Base-by-base conservation (phyloP, 2,329 filamentous ascomycete species). In the Akanthomyces dipterigenus region DNA sequence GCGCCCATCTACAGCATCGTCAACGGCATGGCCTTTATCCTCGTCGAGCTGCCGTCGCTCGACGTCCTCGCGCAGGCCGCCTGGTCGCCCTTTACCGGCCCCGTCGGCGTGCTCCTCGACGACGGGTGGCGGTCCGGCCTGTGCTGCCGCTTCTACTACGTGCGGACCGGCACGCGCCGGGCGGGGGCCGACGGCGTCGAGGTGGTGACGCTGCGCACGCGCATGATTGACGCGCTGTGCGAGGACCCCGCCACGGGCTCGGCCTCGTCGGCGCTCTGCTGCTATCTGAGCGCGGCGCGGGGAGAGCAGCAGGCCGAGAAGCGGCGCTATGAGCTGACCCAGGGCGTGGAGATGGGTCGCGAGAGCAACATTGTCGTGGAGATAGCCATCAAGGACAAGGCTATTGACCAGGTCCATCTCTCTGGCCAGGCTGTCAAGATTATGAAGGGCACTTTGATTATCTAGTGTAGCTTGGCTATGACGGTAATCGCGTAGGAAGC, bases 1-100 rank as follows among this genome's bases (percentile, higher is more conserved):
- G 77, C 80, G 9, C 80, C 82, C 16, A 68, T 84, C 20, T 79
- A 86, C 61, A 86, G 82, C 65, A 83, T 92, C 50, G 88, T 91
- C 40, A 84, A 84, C 49, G 90, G 89, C 53, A 88, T 93, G 86
- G 84, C 83, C 1, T 92, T 91, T 71, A 73, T 85, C n/a, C 80
- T 90, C 36, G 77, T 89, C 16, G 75, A 83, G 65, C 76, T 95
- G 24, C 77, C 82, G 0, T 80, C 78, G 59, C 72, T 90, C 11
- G 84, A 85, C 34, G 78, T 81, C 8, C 77, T 93, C 20, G 78
- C 74, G 5, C 66, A 72, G 14, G 75, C 78, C 3, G 65, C 72
- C 34, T 65, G 66, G 3, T 67, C 70, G 38, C 66, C 67, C 34
- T 69, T 75, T 14, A 67, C 77, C 46, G 71, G 78, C 65, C 67